Evolutionary conservation across 805 yeast genomes (phyloP).

Genomic region (Nakazawaea pomicola): DNA sequence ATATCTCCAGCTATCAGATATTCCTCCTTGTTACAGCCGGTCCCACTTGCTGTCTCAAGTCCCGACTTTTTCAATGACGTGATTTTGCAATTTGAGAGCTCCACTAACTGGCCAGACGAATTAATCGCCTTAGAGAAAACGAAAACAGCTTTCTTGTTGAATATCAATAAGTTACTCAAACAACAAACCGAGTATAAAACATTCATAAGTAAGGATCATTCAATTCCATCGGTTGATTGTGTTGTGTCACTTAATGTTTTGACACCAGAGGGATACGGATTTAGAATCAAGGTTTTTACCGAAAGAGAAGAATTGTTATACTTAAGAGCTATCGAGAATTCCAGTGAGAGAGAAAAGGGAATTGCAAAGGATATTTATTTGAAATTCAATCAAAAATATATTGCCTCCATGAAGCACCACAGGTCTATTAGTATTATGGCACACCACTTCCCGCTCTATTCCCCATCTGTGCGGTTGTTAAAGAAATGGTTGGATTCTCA

Average conservation of each 20-base stretch:
- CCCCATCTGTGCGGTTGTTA: conserved; percentile 78
- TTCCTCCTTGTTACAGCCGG: conserved; percentile 74
- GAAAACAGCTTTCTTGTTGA: conserved; percentile 82
- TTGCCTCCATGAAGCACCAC: conserved; percentile 73
- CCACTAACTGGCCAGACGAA: conserved; percentile 96
- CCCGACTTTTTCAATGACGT: conserved; percentile 80
- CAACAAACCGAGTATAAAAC: conserved; percentile 51
- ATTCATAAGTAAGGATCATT: conserved; percentile 58
- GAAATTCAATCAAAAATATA: conserved; percentile 59
- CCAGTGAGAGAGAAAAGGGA: conserved; percentile 54
- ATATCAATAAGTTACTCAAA: conserved; percentile 45
- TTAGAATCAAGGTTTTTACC: conserved; percentile 67
- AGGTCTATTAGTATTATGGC: conserved; percentile 69
- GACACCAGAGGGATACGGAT: conserved; percentile 89
- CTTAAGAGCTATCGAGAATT: conserved; percentile 63
- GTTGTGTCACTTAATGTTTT: conserved; percentile 57
- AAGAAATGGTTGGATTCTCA: conserved; percentile 90
- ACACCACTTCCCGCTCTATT: conserved; percentile 64
- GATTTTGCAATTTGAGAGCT: conserved; percentile 81
- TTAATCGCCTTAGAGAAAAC: conserved; percentile 78
- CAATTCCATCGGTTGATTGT: conserved; percentile 60
- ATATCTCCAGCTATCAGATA: conserved; percentile 70
- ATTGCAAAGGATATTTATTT: conserved; percentile 57
- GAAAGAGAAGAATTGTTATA: conserved; percentile 81
- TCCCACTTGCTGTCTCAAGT: conserved; percentile 69